Base-by-base conservation (phyloP, 257 asterid genomes). In the Leonotis leonurus region DNA sequence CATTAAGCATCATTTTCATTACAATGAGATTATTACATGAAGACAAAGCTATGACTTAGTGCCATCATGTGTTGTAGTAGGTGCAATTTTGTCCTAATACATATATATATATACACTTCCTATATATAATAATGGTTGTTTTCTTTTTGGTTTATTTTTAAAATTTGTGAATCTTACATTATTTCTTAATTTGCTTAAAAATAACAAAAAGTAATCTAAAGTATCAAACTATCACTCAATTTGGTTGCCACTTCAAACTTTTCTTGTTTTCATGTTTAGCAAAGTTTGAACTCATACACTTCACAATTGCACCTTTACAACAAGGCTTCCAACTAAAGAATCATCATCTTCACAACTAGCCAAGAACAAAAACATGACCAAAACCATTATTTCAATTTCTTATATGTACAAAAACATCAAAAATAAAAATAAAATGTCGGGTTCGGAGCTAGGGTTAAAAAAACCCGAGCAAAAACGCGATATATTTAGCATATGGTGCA, bases 401-500 rank as follows among this genome's bases (percentile, higher is more conserved):
- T 57, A 57, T 65, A 77, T 80, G 68, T 76, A 80, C 81, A 78
- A 64, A 66, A 40, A 14, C 44, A 11, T 10, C 12, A 41, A 49
- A 48, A 46, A n/a, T n/a, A n/a, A n/a, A n/a, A n/a, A n/a, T n/a
- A n/a, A n/a, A n/a, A 3, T 56, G 40, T 76, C 46, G 39, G 46
- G 72, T 69, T 43, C 57, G 32, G 32, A n/a, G 56, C 37, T 45
- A 43, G 20, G 63, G 52, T 33, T n/a, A n/a, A 73, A 46, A 56
- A 43, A 21, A 1, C 49, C 57, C 59, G 58, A 8, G 20, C 37
- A 32, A 40, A 43, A 17, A 24, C 16, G 39, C 3, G 41, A 22
- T 30, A 22, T 8, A 0, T 35, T 80, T 57, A 89, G 79, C 70
- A 68, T 45, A 91, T 91, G 21, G 71, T 77, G 27, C 96, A 88